These are phyloP conservation scores for Trebouxiophyceae sp. DNA, from an alignment of 163 green algal genomes.

Conservation along the genomic window DNA sequence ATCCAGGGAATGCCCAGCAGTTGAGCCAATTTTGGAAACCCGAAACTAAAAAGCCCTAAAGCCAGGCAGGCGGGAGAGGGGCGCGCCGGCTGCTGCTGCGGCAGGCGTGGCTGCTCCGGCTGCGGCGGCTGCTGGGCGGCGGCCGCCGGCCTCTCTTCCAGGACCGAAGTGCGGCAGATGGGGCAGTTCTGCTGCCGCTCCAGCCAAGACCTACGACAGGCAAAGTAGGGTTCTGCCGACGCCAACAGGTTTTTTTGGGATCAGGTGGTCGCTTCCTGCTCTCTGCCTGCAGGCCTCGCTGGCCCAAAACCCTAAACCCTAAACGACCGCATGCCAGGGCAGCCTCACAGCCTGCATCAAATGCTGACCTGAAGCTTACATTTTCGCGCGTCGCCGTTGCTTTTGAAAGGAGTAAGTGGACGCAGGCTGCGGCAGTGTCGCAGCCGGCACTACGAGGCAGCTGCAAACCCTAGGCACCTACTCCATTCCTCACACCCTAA, in stretches of 20 bases:
- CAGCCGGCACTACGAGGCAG: not conserved
- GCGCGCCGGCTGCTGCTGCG: not conserved
- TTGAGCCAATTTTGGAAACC: not conserved
- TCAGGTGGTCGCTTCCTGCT: not conserved
- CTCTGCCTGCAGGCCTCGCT: no score
- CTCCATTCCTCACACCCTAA: no score
- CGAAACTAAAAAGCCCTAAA: not conserved
- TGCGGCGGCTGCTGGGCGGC: not conserved
- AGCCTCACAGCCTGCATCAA: no score
- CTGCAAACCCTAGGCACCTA: no score
- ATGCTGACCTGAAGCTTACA: no score
- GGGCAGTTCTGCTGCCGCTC: conserved; percentile 90
- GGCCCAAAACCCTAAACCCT: no score
- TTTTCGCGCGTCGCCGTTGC: no score
- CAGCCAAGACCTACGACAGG: conserved; percentile 71
- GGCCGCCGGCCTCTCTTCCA: conserved; percentile 25
- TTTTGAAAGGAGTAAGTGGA: no score
- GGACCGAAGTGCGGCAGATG: conserved; percentile 74
- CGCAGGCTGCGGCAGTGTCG: no score
- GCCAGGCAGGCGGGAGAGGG: not conserved
- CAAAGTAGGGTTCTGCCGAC: not conserved
- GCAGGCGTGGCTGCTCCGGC: not conserved
- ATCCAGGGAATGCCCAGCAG: not conserved
- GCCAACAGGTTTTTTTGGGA: not conserved
- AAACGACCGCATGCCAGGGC: no score